Percentiles rank a stretch among this genome's conserved stretches.
Evolutionary conservation across 495 filamentous ascomycete genomes (phyloP).

Genomic region (Cenococcum geophilum): DNA sequence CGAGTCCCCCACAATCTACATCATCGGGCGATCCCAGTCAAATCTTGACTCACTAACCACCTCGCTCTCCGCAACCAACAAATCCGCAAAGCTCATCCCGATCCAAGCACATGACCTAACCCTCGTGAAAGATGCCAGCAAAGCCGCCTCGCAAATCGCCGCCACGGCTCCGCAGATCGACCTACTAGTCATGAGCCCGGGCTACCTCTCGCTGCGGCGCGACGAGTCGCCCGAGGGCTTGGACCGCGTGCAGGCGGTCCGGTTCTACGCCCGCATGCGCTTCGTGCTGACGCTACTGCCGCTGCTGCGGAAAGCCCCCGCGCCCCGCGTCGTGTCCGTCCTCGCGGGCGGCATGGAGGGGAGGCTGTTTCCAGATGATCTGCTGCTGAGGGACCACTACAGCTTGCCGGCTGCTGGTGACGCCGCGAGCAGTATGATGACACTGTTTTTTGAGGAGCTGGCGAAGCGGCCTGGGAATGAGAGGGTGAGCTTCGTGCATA

Average conservation of each 20-base stretch:
- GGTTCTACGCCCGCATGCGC: conserved; percentile 42
- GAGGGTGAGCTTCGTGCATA: conserved; percentile 22
- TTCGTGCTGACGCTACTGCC: conserved; percentile 39
- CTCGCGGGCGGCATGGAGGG: conserved; percentile 29
- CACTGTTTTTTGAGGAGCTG: conserved; percentile 24
- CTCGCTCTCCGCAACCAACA: conserved; percentile 16
- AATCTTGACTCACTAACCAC: conserved; percentile 5
- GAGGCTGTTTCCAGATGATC: conserved; percentile 25
- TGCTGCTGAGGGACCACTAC: conserved; percentile 24
- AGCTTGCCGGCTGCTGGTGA: conserved; percentile 8
- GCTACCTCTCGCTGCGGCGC: conserved; percentile 26
- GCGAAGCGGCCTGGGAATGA: conserved; percentile 22
- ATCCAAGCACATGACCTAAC: conserved; percentile 24
- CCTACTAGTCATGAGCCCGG: conserved; percentile 33
- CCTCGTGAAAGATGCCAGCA: conserved; percentile 22
- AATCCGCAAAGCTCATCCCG: conserved; percentile 17
- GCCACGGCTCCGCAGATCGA: conserved; percentile 24
- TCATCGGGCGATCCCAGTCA: conserved; percentile 35
- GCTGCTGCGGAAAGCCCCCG: conserved; percentile 25
- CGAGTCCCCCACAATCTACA: conserved; percentile 35
- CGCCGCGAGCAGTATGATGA: conserved; percentile 23
- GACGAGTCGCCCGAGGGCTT: conserved; percentile 33
- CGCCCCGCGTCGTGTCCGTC: conserved; percentile 26
- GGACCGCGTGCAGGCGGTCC: conserved; percentile 33
- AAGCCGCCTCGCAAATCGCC: conserved; percentile 15